Percentiles rank a stretch among this genome's conserved stretches.
Conservation (phyloP, 345 rosid species). For the Microcos paniculata region DNA sequence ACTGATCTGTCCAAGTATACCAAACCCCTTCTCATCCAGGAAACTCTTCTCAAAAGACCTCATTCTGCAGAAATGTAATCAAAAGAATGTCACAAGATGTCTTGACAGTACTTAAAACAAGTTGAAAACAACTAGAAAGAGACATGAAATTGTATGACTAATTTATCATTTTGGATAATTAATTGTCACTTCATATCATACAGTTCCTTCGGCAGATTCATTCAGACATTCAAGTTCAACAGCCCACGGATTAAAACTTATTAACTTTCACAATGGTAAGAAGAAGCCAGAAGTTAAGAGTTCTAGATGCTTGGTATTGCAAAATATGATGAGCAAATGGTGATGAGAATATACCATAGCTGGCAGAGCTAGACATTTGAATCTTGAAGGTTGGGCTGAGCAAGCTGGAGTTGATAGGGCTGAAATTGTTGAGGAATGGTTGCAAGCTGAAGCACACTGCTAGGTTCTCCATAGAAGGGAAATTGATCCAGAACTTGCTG, state of each 20-base stretch:
- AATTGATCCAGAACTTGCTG: slow-evolving; percentile 58
- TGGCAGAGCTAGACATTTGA: slow-evolving; percentile 16
- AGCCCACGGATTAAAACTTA: not conserved
- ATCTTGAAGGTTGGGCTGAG: slow-evolving; percentile 60
- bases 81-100: not conserved
- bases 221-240: not conserved
- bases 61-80: not conserved
- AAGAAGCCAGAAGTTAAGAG: not conserved
- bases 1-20: not conserved
- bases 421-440: slow-evolving; percentile 46
- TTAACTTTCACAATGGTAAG: not conserved
- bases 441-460: slow-evolving; percentile 72
- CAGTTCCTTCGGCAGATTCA: not conserved
- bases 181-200: not conserved
- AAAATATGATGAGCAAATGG: not conserved
- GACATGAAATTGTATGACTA: not conserved
- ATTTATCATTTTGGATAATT: not conserved
- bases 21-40: not conserved
- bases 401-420: slow-evolving; percentile 68
- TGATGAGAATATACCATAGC: slow-evolving; percentile 6
- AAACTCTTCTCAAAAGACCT: slow-evolving; percentile 2
- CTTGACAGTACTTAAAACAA: not conserved
- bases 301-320: not conserved
- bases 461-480: slow-evolving; percentile 59
- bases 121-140: not conserved